Conservation (phyloP, 148 eudicot genomes). For the Dysphania ambrosioides region DNA sequence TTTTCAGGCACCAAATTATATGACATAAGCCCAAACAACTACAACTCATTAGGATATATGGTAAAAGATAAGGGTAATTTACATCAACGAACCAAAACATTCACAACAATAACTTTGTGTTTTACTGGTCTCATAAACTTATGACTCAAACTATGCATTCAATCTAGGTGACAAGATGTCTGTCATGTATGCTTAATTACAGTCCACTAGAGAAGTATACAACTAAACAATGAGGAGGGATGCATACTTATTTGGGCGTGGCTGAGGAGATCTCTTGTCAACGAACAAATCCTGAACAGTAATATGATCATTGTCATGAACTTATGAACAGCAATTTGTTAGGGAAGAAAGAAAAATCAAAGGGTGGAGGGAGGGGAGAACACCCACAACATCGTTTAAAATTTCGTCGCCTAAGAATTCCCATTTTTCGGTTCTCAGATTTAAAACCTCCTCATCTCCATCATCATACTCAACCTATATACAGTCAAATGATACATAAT, state of each 20-base stretch:
- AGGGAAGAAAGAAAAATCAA: not conserved
- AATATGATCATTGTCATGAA: not conserved
- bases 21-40: not conserved
- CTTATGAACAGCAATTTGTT: not conserved
- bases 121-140: not conserved
- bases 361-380: not conserved
- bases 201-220: not conserved
- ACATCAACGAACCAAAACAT: no score
- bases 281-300: conserved; percentile 20
- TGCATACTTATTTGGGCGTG: conserved; percentile 20
- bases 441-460: conserved; percentile 53
- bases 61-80: no score
- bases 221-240: conserved; percentile 2
- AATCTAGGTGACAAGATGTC: not conserved
- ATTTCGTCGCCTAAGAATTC: conserved; percentile 32
- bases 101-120: not conserved
- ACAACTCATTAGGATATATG: no score
- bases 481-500: conserved; percentile 4
- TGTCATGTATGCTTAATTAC: not conserved
- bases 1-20: not conserved
- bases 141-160: not conserved
- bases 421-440: conserved; percentile 47
- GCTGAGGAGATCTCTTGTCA: conserved; percentile 17
- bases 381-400: conserved; percentile 31
- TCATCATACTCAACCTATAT: conserved; percentile 46